These are phyloP conservation scores for Cutaneotrichosporon sp. DNA, from an alignment of 1,284 basidiomycete genomes.

Conservation along the genomic window DNA sequence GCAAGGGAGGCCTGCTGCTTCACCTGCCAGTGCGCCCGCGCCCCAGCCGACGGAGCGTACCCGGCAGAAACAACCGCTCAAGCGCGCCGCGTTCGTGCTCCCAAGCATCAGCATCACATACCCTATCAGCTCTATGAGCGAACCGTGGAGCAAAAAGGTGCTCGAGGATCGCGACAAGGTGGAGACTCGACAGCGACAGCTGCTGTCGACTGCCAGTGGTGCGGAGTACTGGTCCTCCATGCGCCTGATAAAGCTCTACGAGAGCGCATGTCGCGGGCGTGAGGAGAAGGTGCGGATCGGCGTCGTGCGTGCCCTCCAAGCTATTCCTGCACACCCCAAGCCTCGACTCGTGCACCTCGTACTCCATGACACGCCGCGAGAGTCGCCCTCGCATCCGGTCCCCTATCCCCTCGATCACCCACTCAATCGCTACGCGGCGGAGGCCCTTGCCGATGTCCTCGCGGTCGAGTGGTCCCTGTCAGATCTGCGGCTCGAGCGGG, in stretches of 20 bases:
- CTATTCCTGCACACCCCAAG: slow-evolving; percentile 27
- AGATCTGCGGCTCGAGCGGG: slow-evolving; percentile 70
- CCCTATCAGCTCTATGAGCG: slow-evolving; percentile 72
- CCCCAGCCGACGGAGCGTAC: slow-evolving; percentile 20
- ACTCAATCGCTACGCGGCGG: slow-evolving; percentile 63
- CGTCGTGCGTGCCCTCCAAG: slow-evolving; percentile 65
- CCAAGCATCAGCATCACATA: slow-evolving; percentile 76
- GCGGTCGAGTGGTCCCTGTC: slow-evolving; percentile 82
- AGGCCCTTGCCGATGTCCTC: slow-evolving; percentile 80
- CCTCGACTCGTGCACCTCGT: slow-evolving; percentile 35
- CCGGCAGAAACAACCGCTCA: slow-evolving; percentile 55
- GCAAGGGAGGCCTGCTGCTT: background rate
- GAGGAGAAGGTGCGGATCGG: slow-evolving; percentile 59
- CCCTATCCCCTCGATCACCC: slow-evolving; percentile 49
- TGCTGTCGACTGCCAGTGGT: slow-evolving; percentile 47
- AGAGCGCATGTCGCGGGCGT: slow-evolving; percentile 44
- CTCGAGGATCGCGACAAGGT: slow-evolving; percentile 47
- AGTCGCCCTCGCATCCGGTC: slow-evolving; percentile 4
- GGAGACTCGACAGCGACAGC: slow-evolving; percentile 58
- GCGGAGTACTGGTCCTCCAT: slow-evolving; percentile 46
- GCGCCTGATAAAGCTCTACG: slow-evolving; percentile 44
- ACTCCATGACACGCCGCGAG: slow-evolving; percentile 19
- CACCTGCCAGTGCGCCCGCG: background rate
- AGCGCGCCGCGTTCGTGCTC: slow-evolving; percentile 77
- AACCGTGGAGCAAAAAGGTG: slow-evolving; percentile 67